Percentiles rank a stretch among this genome's conserved stretches.
phyloP scores from a whole-genome alignment of 2,329 filamentous ascomycete species.

The Chalara sp. region DNA sequence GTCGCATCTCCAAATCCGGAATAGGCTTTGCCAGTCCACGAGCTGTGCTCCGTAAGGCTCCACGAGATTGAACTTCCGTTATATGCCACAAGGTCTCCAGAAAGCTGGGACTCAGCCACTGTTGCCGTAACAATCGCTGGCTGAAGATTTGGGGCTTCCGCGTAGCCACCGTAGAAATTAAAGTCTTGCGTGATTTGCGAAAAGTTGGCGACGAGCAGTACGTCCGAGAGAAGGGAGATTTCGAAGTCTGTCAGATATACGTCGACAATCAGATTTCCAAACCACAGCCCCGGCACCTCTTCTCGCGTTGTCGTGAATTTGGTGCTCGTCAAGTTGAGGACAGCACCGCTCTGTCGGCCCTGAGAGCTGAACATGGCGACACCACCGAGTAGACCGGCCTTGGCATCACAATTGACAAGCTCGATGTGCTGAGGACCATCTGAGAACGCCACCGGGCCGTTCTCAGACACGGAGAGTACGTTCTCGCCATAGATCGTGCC shows the following conservation, averaged over 20 bases:
- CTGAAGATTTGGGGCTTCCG: constrained; percentile 19
- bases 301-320: constrained; percentile 16
- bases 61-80: constrained; percentile 20
- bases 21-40: constrained; percentile 14
- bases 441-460: constrained; percentile 21
- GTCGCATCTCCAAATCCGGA: constrained; percentile 10
- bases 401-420: constrained; percentile 17
- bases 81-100: constrained; percentile 28
- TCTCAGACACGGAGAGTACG: constrained; percentile 20
- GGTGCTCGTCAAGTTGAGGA: constrained; percentile 17
- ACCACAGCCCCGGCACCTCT: constrained; percentile 25
- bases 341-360: constrained; percentile 12
- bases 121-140: constrained; percentile 22
- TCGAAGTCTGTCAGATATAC: constrained; percentile 5
- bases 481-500: constrained; percentile 23
- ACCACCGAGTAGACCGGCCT: constrained; percentile 25
- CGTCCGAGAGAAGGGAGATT: constrained; percentile 14
- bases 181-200: constrained; percentile 29
- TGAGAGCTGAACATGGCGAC: constrained; percentile 20
- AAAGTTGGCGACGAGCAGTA: constrained; percentile 22
- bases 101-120: constrained; percentile 21
- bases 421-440: constrained; percentile 22
- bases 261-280: constrained; percentile 24
- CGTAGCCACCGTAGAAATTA: constrained; percentile 25
- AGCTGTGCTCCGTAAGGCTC: constrained; percentile 9